Evolutionary conservation across 2,329 filamentous ascomycete genomes (phyloP).

Genomic region (Fusarium heterosporum): DNA sequence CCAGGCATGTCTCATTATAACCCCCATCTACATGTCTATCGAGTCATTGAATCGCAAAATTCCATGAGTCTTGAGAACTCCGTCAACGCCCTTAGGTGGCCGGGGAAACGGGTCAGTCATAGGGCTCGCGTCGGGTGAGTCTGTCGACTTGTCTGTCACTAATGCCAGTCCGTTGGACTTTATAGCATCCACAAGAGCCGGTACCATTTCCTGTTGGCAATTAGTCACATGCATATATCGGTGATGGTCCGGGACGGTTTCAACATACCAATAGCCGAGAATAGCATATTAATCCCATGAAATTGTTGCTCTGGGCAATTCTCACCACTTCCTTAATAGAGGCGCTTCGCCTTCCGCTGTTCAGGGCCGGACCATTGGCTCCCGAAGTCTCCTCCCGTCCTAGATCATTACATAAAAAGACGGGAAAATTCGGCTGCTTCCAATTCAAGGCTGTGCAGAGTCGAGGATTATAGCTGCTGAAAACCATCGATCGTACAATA

Average conservation of each 20-base stretch:
- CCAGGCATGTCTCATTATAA: constrained; percentile 41
- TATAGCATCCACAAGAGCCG: constrained; percentile 90
- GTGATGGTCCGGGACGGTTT: background rate
- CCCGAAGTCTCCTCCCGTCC: constrained; percentile 68
- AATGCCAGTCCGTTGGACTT: constrained; percentile 94
- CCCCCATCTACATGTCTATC: constrained; percentile 71
- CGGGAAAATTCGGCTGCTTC: constrained; percentile 99
- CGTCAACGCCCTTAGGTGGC: constrained; percentile 86
- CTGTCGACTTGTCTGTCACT: constrained; percentile 85
- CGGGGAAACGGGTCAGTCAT: constrained; percentile 65
- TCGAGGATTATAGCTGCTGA: constrained; percentile 90
- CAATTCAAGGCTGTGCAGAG: constrained; percentile 96
- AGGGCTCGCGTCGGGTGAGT: constrained; percentile 56
- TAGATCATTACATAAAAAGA: constrained; percentile 94
- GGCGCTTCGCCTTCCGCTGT: constrained; percentile 77
- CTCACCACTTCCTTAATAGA: constrained; percentile 96
- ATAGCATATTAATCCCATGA: constrained; percentile 96
- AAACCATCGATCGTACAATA: constrained; percentile 86
- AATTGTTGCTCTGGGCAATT: constrained; percentile 94
- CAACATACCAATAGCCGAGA: constrained; percentile 82
- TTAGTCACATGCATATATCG: background rate
- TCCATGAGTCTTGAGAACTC: constrained; percentile 85
- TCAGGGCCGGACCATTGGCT: constrained; percentile 54
- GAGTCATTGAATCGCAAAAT: constrained; percentile 93
- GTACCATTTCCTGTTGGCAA: constrained; percentile 81